Conservation (phyloP, 2,329 filamentous ascomycete genomes). For the Cladorrhinum sp. region DNA sequence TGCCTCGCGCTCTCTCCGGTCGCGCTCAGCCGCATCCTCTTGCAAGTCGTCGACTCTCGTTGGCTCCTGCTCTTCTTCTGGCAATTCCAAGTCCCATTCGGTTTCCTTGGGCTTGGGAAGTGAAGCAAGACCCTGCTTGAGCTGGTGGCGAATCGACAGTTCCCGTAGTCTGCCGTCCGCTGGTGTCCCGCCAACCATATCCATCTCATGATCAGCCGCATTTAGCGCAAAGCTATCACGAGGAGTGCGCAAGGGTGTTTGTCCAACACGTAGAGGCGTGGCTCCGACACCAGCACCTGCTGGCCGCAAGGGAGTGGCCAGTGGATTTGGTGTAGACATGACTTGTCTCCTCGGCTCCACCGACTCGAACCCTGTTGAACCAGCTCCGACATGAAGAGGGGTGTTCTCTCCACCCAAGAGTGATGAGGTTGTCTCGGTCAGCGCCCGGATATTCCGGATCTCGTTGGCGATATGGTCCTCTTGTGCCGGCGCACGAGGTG, state of each 20-base stretch:
- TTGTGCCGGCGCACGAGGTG: constrained; percentile 83
- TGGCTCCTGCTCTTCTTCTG: constrained; percentile 71
- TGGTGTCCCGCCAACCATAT: constrained; percentile 70
- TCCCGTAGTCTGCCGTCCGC: constrained; percentile 72
- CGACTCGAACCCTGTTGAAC: constrained; percentile 85
- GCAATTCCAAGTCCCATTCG: constrained; percentile 91
- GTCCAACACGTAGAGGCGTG: constrained; percentile 67
- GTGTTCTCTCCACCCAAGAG: constrained; percentile 92
- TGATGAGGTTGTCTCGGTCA: constrained; percentile 92
- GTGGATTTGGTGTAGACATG: constrained; percentile 88
- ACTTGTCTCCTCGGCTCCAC: constrained; percentile 76
- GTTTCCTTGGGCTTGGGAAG: constrained; percentile 90
- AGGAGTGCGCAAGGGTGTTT: constrained; percentile 83
- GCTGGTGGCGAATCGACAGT: constrained; percentile 61
- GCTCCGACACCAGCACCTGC: constrained; percentile 61
- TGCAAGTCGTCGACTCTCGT: constrained; percentile 50
- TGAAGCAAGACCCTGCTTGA: constrained; percentile 72
- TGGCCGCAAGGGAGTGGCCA: constrained; percentile 81
- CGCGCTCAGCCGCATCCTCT: constrained; percentile 66
- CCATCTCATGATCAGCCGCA: constrained; percentile 60
- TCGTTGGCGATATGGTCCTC: constrained; percentile 97
- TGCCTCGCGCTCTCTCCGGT: constrained; percentile 71
- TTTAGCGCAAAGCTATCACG: constrained; percentile 87
- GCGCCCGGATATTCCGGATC: constrained; percentile 85
- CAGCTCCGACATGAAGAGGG: constrained; percentile 74